Conservation (phyloP, 495 filamentous ascomycete genomes). For the Viridothelium virens region DNA sequence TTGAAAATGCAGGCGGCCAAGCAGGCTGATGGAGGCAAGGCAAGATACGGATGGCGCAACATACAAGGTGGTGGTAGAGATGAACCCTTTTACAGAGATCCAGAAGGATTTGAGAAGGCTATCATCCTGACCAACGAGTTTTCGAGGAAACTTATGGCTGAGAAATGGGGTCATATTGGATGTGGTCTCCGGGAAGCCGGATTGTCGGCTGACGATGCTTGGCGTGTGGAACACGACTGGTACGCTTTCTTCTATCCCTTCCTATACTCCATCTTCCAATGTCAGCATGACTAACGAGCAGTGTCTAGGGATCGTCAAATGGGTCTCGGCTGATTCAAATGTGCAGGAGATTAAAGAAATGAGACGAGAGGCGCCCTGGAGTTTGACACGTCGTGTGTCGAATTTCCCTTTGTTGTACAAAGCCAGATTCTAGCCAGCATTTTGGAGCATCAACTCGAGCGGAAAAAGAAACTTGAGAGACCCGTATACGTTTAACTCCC, state of each 20-base stretch:
- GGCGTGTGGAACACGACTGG: constrained; percentile 17
- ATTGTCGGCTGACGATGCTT: constrained; percentile 12
- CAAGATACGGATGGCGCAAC: constrained; percentile 55
- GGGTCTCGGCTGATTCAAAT: neutral
- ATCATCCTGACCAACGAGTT: constrained; percentile 46
- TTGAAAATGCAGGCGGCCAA: constrained; percentile 10
- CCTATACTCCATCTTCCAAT: neutral
- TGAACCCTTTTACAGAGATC: constrained; percentile 53
- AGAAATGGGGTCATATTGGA: constrained; percentile 18
- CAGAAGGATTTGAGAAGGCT: constrained; percentile 46
- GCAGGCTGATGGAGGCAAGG: neutral
- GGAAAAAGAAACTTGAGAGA: neutral
- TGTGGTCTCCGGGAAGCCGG: constrained; percentile 15
- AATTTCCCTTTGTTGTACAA: neutral
- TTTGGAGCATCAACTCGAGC: neutral
- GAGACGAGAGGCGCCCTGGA: neutral
- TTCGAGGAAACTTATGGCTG: constrained; percentile 38
- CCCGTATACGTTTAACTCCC: neutral
- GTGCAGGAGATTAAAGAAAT: neutral
- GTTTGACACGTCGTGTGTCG: neutral
- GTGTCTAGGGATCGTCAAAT: constrained; percentile 5
- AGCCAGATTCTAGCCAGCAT: neutral
- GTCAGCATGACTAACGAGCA: neutral
- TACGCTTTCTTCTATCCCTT: neutral
- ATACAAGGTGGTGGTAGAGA: constrained; percentile 51